Conservation (phyloP, 2,329 filamentous ascomycete species). For the Trichophyton verrucosum region DNA sequence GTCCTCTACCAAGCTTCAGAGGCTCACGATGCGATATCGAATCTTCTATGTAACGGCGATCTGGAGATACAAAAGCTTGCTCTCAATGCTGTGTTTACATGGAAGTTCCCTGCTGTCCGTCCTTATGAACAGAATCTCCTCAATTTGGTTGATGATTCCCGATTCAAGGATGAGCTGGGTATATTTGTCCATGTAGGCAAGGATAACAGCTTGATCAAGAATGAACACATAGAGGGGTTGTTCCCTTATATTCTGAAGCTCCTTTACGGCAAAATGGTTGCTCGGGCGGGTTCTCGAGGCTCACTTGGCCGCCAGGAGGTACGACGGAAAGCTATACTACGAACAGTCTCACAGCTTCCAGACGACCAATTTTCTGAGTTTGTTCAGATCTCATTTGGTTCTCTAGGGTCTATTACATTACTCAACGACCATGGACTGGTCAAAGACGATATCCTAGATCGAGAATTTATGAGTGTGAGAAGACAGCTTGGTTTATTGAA, state of each 20-base stretch:
- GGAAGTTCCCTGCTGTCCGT: slow-evolving; percentile 67
- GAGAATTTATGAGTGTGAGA: slow-evolving; percentile 51
- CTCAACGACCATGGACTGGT: slow-evolving; percentile 33
- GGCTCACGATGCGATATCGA: slow-evolving; percentile 63
- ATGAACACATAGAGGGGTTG: slow-evolving; percentile 57
- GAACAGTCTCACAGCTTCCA: slow-evolving; percentile 65
- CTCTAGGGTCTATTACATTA: slow-evolving; percentile 47
- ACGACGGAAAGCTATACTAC: slow-evolving; percentile 59
- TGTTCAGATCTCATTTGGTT: slow-evolving; percentile 66
- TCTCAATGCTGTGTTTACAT: slow-evolving; percentile 72
- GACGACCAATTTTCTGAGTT: slow-evolving; percentile 67
- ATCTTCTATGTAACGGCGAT: slow-evolving; percentile 75
- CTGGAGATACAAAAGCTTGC: slow-evolving; percentile 75
- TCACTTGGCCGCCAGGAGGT: slow-evolving; percentile 67
- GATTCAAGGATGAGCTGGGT: slow-evolving; percentile 88
- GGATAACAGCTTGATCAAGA: slow-evolving; percentile 53
- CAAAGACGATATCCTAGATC: not conserved
- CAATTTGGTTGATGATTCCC: slow-evolving; percentile 76
- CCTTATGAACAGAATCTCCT: slow-evolving; percentile 76
- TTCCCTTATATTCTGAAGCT: slow-evolving; percentile 80
- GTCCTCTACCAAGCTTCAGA: slow-evolving; percentile 66
- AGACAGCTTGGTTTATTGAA: slow-evolving; percentile 87
- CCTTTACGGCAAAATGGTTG: slow-evolving; percentile 79
- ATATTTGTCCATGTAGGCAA: slow-evolving; percentile 65
- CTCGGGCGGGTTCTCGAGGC: slow-evolving; percentile 62